Evolutionary conservation across 225 moss, liverwort and hornwort species (phyloP).

Genomic region (Thuidium tamariscinum): DNA sequence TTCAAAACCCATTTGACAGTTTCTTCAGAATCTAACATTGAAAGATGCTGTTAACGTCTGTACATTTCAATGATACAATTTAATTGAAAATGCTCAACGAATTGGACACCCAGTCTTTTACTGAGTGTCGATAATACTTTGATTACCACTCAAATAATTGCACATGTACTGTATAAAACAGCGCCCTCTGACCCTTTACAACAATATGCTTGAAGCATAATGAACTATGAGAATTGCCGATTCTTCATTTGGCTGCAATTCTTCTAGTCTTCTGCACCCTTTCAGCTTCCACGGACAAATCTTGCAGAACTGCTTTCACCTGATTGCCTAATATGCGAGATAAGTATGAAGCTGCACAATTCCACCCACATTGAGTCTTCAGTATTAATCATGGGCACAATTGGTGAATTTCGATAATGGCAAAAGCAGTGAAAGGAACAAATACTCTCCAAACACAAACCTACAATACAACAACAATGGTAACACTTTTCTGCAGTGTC

Average conservation of each 20-base stretch:
- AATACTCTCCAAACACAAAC: background rate
- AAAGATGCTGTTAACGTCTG: background rate
- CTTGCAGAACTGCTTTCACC: conserved; percentile 54
- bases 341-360: conserved; percentile 31
- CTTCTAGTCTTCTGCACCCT: conserved; percentile 13
- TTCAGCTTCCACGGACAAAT: conserved; percentile 62
- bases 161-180: background rate
- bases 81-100: background rate
- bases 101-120: background rate
- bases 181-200: background rate
- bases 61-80: background rate
- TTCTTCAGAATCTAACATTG: background rate
- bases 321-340: conserved; percentile 66
- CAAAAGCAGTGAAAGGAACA: background rate
- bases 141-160: background rate
- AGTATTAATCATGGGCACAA: background rate
- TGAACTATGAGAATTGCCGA: too few species aligned
- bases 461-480: background rate
- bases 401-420: background rate
- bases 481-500: background rate
- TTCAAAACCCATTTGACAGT: background rate
- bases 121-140: background rate
- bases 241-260: background rate
- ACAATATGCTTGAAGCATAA: background rate
- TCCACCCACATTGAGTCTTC: background rate